Percentiles rank a stretch among this genome's conserved stretches.
These are phyloP conservation scores for Debaryomyces robertsiae DNA, from an alignment of 1,139 yeast species.

Conservation along the genomic window DNA sequence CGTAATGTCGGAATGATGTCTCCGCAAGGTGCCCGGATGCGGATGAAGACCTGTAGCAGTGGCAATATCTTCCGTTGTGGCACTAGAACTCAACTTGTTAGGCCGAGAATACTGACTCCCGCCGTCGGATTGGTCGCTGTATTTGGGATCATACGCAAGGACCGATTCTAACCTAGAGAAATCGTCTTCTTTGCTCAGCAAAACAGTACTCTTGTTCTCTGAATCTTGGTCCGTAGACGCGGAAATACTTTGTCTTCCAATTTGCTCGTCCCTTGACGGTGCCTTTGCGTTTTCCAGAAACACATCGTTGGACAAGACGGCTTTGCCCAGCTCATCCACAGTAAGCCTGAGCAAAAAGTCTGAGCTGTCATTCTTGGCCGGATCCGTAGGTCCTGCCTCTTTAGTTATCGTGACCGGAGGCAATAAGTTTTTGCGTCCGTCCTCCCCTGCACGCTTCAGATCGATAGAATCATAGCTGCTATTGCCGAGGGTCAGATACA, in stretches of 20 bases:
- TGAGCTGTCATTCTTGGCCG: constrained; percentile 8
- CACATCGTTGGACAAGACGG: constrained; percentile 37
- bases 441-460: background rate
- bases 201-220: constrained; percentile 5
- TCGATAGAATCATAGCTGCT: background rate
- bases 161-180: constrained; percentile 23
- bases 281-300: constrained; percentile 11
- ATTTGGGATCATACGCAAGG: constrained; percentile 33
- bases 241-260: background rate
- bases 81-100: background rate
- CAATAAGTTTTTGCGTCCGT: constrained; percentile 5
- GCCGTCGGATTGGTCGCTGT: constrained; percentile 9
- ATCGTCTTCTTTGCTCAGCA: constrained; percentile 7
- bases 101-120: background rate
- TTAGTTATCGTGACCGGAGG: constrained; percentile 9
- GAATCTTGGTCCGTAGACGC: background rate
- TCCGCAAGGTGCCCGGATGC: constrained; percentile 24
- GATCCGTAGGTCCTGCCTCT: background rate
- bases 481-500: background rate
- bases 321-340: constrained; percentile 51
- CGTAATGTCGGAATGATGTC: constrained; percentile 36
- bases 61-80: background rate
- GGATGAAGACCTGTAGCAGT: constrained; percentile 1
- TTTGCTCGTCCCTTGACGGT: background rate
- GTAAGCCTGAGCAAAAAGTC: constrained; percentile 41